Conservation (phyloP, 208 protist genomes). For the Naegleria lovaniensis region DNA sequence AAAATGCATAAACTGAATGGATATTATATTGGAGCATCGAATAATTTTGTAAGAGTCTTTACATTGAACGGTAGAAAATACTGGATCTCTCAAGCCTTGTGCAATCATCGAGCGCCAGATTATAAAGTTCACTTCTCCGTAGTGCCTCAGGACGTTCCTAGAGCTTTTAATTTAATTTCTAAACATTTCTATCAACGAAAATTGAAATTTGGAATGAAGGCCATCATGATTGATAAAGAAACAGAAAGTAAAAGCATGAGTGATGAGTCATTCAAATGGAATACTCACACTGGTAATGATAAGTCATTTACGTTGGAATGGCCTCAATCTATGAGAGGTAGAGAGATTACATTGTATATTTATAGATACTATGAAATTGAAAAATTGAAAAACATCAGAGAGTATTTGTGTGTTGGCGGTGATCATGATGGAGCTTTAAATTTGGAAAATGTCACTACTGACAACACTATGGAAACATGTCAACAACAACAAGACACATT, state of each 20-base stretch:
- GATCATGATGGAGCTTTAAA: background rate
- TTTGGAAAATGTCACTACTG: too few relatives aligned
- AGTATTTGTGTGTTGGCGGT: background rate
- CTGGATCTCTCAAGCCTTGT: background rate
- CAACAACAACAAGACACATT: background rate
- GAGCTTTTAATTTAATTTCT: background rate
- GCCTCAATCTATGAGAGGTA: background rate
- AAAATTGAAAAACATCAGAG: background rate
- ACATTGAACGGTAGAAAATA: background rate
- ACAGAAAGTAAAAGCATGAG: background rate
- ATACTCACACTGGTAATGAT: background rate
- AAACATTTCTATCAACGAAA: background rate
- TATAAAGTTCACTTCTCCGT: background rate
- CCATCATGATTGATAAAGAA: background rate
- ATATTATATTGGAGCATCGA: background rate
- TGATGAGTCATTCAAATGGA: background rate
- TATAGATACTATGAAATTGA: background rate
- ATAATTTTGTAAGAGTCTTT: background rate
- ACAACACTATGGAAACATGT: too few relatives aligned
- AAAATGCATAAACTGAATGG: background rate
- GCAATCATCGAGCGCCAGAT: background rate
- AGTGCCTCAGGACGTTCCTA: background rate
- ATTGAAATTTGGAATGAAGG: background rate
- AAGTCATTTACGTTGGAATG: background rate
- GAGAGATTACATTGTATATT: constrained; percentile 14